Evolutionary conservation across 306 rosid species (phyloP).

Genomic region (Hippophae tibetana): DNA sequence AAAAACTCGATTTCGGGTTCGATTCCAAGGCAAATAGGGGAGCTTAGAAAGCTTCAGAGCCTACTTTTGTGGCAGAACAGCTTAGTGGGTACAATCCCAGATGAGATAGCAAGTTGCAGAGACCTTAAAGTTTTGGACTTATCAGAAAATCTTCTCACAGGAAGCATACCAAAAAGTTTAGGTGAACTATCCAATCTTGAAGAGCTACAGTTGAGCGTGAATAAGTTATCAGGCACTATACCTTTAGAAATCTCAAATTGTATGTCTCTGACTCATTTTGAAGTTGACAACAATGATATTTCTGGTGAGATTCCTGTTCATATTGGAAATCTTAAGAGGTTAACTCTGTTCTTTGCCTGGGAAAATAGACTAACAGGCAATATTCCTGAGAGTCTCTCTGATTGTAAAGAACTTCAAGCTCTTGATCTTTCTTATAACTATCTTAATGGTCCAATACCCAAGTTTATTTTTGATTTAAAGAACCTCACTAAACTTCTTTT

Average conservation of each 20-base stretch:
- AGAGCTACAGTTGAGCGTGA: slow-evolving; percentile 76
- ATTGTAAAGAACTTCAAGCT: slow-evolving; percentile 52
- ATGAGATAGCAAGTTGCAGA: slow-evolving; percentile 54
- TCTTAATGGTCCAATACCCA: slow-evolving; percentile 56
- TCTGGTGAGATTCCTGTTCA: slow-evolving; percentile 55
- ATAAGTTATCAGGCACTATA: slow-evolving; percentile 52
- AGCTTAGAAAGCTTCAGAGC: slow-evolving; percentile 46
- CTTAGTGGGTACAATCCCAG: slow-evolving; percentile 57
- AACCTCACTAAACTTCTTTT: slow-evolving; percentile 61
- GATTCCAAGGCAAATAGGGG: slow-evolving; percentile 53
- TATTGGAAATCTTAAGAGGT: slow-evolving; percentile 62
- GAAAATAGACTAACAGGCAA: slow-evolving; percentile 56
- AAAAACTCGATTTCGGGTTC: slow-evolving; percentile 62
- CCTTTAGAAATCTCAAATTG: slow-evolving; percentile 67
- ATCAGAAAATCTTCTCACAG: slow-evolving; percentile 63
- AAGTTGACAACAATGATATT: slow-evolving; percentile 68
- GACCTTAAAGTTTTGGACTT: slow-evolving; percentile 52
- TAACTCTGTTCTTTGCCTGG: slow-evolving; percentile 70
- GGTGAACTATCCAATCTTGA: slow-evolving; percentile 52
- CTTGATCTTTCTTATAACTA: slow-evolving; percentile 71
- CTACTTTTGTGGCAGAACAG: slow-evolving; percentile 67
- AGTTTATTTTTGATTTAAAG: slow-evolving; percentile 40
- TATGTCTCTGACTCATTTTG: slow-evolving; percentile 48
- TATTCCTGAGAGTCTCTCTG: slow-evolving; percentile 62
- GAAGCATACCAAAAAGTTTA: slow-evolving; percentile 58